A percentile compares a stretch with the other conserved stretches of the same genome.
These are phyloP conservation scores for Agrocybe pediades DNA, from an alignment of 768 basidiomycete genomes.

Conservation along the genomic window DNA sequence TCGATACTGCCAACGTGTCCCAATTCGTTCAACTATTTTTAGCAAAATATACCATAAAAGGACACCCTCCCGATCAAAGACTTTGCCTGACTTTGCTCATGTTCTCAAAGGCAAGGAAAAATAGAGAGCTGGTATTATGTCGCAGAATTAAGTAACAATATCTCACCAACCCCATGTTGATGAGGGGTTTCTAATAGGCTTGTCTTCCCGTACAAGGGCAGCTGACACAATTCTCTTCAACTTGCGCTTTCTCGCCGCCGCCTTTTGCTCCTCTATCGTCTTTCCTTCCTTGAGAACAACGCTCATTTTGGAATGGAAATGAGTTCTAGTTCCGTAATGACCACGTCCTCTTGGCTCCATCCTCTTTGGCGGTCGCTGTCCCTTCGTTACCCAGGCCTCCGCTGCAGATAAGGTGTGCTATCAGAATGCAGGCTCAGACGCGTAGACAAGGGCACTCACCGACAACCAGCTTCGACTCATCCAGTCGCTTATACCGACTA, in stretches of 20 bases:
- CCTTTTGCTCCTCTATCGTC: slow-evolving; percentile 68
- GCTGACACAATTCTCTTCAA: slow-evolving; percentile 81
- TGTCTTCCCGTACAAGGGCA: slow-evolving; percentile 76
- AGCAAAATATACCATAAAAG: slow-evolving; percentile 6
- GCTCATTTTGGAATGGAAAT: slow-evolving; percentile 73
- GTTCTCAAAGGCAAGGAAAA: not conserved
- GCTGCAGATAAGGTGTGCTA: slow-evolving; percentile 49
- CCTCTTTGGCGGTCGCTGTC: slow-evolving; percentile 58
- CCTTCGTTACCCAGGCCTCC: slow-evolving; percentile 95
- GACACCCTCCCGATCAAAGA: not conserved
- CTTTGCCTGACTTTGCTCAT: not conserved
- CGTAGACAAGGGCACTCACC: slow-evolving; percentile 50
- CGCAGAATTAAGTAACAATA: slow-evolving; percentile 7
- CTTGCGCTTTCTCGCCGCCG: slow-evolving; percentile 63
- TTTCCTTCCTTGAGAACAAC: slow-evolving; percentile 83
- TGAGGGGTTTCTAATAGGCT: slow-evolving; percentile 72
- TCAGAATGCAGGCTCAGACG: slow-evolving; percentile 1
- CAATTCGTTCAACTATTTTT: slow-evolving; percentile 22
- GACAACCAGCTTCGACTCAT: slow-evolving; percentile 73
- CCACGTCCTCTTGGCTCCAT: slow-evolving; percentile 86
- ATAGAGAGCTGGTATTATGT: not conserved
- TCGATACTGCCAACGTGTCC: slow-evolving; percentile 22
- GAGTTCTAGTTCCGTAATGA: slow-evolving; percentile 73
- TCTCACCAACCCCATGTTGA: slow-evolving; percentile 78
- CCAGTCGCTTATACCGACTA: slow-evolving; percentile 70